Evolutionary conservation across 73 alveolate genomes (phyloP).

Genomic region (Paramecium bursaria): DNA sequence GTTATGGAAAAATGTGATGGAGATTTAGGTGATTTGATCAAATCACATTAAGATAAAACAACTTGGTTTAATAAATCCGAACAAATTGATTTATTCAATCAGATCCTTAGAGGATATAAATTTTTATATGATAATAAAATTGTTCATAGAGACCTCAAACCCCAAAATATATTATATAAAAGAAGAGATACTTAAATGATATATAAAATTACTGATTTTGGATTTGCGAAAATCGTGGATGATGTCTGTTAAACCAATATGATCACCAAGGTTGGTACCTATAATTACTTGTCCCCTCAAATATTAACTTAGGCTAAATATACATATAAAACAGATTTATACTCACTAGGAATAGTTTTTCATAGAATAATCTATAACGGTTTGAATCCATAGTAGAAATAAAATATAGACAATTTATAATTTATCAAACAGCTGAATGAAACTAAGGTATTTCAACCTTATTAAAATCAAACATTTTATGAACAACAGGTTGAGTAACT

Average conservation of each 20-base stretch:
- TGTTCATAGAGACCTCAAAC: slow-evolving; percentile 19
- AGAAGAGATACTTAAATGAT: background rate
- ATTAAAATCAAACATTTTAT: too few relatives aligned
- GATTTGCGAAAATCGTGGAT: background rate
- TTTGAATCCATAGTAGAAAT: background rate
- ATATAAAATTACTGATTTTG: background rate
- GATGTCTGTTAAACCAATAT: background rate
- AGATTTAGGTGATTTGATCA: too few relatives aligned
- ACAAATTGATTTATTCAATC: too few relatives aligned
- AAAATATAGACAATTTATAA: too few relatives aligned
- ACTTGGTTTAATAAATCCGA: too few relatives aligned
- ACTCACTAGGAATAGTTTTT: background rate
- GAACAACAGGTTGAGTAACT: background rate
- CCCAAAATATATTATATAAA: background rate
- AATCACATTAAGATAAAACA: too few relatives aligned
- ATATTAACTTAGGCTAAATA: background rate
- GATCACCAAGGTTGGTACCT: background rate
- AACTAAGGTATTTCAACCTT: background rate
- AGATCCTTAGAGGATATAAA: too few relatives aligned
- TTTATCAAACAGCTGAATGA: background rate
- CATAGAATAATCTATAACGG: background rate
- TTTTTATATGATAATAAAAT: too few relatives aligned
- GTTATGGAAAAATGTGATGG: too few relatives aligned
- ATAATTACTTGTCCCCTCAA: background rate
- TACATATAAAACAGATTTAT: background rate